phyloP scores from a whole-genome alignment of 176 grass and related monocot genomes.

The Carex myosuroides region DNA sequence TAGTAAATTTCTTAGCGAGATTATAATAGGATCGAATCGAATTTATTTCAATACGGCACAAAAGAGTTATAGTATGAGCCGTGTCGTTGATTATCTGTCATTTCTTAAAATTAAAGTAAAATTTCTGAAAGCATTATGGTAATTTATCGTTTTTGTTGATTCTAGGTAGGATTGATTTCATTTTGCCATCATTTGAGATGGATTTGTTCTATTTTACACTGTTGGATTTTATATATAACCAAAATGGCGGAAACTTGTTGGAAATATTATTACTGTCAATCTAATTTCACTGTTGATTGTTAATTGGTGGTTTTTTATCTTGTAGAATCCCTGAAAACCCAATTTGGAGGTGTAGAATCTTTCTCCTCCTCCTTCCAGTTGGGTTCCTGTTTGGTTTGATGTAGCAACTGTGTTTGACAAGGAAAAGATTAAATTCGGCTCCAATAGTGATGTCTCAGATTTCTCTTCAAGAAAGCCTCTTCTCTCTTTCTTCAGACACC shows the following conservation, averaged over 20 bases:
- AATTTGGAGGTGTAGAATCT: slow-evolving; percentile 19
- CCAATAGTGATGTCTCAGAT: slow-evolving; percentile 15
- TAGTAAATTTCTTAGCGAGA: not conserved
- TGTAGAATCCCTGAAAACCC: slow-evolving; percentile 15
- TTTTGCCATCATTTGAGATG: not conserved
- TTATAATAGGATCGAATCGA: not conserved
- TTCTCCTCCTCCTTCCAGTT: slow-evolving; percentile 17
- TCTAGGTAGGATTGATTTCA: not conserved
- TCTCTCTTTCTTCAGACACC: slow-evolving; percentile 1
- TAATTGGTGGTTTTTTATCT: not conserved
- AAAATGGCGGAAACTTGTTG: not conserved
- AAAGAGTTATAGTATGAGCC: not conserved
- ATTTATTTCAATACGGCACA: not conserved
- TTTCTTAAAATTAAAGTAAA: not conserved
- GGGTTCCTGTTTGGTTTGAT: slow-evolving; percentile 25
- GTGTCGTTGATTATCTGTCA: not conserved
- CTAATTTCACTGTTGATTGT: not conserved
- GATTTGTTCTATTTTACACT: not conserved
- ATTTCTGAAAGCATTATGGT: not conserved
- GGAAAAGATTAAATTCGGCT: not conserved
- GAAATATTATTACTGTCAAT: not conserved
- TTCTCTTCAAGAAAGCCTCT: slow-evolving; percentile 2
- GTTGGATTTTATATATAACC: not conserved
- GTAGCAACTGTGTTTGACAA: not conserved
- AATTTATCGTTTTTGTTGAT: not conserved